Base-by-base conservation (phyloP, 257 asterid genomes). In the Plantago elongata region DNA sequence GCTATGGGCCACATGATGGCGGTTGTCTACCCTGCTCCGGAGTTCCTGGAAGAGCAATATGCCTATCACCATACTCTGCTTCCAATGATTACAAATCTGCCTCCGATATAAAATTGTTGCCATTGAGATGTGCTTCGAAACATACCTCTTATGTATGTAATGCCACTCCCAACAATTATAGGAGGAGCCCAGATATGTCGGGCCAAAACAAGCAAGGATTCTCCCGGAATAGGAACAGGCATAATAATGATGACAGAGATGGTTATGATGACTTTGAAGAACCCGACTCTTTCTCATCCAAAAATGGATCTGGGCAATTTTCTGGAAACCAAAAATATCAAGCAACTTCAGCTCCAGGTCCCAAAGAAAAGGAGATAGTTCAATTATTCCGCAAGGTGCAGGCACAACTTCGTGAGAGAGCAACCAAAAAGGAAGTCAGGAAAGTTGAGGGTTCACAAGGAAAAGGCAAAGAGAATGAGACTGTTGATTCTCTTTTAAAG, bases 401-500 rank as follows among this genome's bases (percentile, higher is more conserved):
- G 80, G 90, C 92, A 17, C 95, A 85, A 54, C 94, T 93, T 57
- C 96, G 94, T 14, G 88, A 85, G 73, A 77, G 90, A 78, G 83
- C 96, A 62, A 80, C 81, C 5, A 70, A 66, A 51, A 89, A 89
- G 77, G 99, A 79, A 71, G 99, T 79, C 64, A 93, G 64, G 71
- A 93, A 81, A 75, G 60, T 72, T 9, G 95, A 85, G 59, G 85
- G 77, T 50, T 59, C 85, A 13, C 83, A 70, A 64, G 83, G 68
- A 16, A 85, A 83, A 68, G 80, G 74, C 75, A 87, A 82, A 81
- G 96, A 87, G 83, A 80, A 82, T 45, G 96, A 89, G 65, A 85
- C 90, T n/a, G 99, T 93, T 51, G 96, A 87, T 78, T 89, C 97
- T 54, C 97, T 93, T 62, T 87, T 93, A 59, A 84, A 83, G 90